phyloP scores from a whole-genome alignment of 352 stramenopile genomes.

The Phytophthora hibernalis region DNA sequence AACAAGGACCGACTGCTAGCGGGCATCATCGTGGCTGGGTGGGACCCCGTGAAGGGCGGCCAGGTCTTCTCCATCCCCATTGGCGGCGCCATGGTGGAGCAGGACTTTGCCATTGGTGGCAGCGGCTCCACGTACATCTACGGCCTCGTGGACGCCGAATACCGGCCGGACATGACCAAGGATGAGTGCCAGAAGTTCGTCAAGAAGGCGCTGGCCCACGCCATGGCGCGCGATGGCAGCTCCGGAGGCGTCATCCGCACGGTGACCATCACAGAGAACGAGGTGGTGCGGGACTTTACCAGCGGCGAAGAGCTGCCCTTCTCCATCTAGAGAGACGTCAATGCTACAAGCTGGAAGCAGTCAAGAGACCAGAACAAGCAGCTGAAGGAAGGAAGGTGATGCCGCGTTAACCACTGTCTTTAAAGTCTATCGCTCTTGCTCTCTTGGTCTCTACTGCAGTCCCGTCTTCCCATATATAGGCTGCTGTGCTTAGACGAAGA shows the following conservation, averaged over 20 bases:
- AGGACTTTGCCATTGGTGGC: conserved; percentile 97
- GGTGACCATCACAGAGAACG: conserved; percentile 93
- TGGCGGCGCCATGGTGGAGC: conserved; percentile 96
- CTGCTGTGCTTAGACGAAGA: conserved; percentile 66
- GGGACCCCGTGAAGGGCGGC: conserved; percentile 96
- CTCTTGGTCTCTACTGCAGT: conserved; percentile 14
- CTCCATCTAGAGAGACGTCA: conserved; percentile 54
- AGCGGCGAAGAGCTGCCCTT: conserved; percentile 93
- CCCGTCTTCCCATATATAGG: conserved; percentile 28
- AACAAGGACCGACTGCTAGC: conserved; percentile 97
- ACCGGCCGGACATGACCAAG: conserved; percentile 95
- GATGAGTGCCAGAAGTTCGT: conserved; percentile 96
- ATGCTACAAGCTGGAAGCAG: neutral
- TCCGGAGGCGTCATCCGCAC: conserved; percentile 98
- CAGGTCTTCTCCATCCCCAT: conserved; percentile 97
- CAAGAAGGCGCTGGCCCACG: conserved; percentile 96
- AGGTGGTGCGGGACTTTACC: conserved; percentile 93
- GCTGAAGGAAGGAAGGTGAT: conserved; percentile 39
- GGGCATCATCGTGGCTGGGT: conserved; percentile 98
- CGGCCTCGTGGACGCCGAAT: conserved; percentile 96
- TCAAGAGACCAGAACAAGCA: conserved; percentile 9
- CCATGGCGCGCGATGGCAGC: conserved; percentile 98
- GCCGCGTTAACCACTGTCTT: conserved; percentile 27
- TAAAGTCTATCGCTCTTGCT: conserved; percentile 17
- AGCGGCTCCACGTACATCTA: conserved; percentile 99